Base-by-base conservation (phyloP, 805 yeast genomes). In the Candida nitratophila region DNA sequence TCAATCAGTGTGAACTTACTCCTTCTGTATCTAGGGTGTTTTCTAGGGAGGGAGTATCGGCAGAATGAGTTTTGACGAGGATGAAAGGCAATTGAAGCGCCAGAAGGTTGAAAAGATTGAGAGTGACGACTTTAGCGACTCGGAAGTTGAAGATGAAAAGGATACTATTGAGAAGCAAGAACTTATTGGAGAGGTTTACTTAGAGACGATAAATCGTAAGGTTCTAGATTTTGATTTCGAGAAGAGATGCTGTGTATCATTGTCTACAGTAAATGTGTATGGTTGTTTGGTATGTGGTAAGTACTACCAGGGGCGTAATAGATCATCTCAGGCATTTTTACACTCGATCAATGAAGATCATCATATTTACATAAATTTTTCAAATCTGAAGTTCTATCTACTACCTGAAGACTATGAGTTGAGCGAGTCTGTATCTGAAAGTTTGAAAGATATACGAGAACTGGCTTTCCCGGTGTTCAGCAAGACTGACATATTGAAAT, bases 281-380 rank as follows among this genome's bases (percentile, higher is more conserved):
- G 79, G 86, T 29, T 86, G 95, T 55, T 62, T 86, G 19, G 72
- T 71, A 0, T 86, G 95, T 62, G 91, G 90, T 30, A 80, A 75
- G 53, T 86, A 78, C 60, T 73, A 77, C 43, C 82, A 79, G 51
- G 95, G 95, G 1, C 68, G 88, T 21, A 74, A 79, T 1, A 65
- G 61, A 45, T 58, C 73, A n/a, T 76, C 90, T 0, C 80, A 80
- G 20, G 89, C 90, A 0, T 83, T 78, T 53, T 55, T 66, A 15
- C 95, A 86, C 57, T 73, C 88, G 1, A 68, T 86, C 17, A 71
- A 79, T 45, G 74, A 69, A 4, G 70, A 73, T 51, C 90, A 83
- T 54, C 85, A 78, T 56, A 71, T 83, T 1, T 86, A 66, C 54
- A 67, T 86, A 41, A 81, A 75, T 54, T 65, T 86, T 43, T 54